Conservation (phyloP, 768 basidiomycete genomes). For the Trichaptum fuscoviolaceum region DNA sequence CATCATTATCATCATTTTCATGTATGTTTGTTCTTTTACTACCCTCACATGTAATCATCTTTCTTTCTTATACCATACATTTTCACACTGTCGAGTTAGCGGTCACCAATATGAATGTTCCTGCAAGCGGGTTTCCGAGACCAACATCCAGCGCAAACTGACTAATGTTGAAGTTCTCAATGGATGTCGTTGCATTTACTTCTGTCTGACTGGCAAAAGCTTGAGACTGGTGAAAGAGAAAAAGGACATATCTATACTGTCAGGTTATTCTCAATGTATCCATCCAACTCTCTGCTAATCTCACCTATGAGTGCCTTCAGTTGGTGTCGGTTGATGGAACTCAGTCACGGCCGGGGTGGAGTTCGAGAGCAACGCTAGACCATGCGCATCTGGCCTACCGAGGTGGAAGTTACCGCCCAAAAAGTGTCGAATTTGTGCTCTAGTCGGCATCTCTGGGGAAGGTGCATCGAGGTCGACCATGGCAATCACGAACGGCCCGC, state of each 20-base stretch:
- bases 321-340: constrained; percentile 26
- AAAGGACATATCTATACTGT: constrained; percentile 22
- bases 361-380: constrained; percentile 20
- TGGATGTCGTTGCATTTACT: constrained; percentile 24
- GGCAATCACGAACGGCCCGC: constrained; percentile 24
- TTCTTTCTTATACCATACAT: background rate
- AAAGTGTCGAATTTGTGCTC: constrained; percentile 25
- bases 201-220: constrained; percentile 15
- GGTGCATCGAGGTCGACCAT: constrained; percentile 31
- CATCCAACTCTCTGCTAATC: constrained; percentile 1
- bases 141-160: constrained; percentile 22
- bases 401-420: constrained; percentile 22
- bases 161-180: constrained; percentile 27
- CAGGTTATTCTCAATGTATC: background rate
- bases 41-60: too few species aligned
- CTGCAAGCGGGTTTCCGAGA: constrained; percentile 26
- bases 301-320: constrained; percentile 28
- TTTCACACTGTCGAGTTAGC: constrained; percentile 4
- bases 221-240: constrained; percentile 27
- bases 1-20: too few species aligned
- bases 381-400: constrained; percentile 10
- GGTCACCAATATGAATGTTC: constrained; percentile 26
- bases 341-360: constrained; percentile 24
- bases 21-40: too few species aligned
- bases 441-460: constrained; percentile 24